These are phyloP conservation scores for Colletotrichum karsti DNA, from an alignment of 2,329 filamentous ascomycete genomes.

Conservation along the genomic window DNA sequence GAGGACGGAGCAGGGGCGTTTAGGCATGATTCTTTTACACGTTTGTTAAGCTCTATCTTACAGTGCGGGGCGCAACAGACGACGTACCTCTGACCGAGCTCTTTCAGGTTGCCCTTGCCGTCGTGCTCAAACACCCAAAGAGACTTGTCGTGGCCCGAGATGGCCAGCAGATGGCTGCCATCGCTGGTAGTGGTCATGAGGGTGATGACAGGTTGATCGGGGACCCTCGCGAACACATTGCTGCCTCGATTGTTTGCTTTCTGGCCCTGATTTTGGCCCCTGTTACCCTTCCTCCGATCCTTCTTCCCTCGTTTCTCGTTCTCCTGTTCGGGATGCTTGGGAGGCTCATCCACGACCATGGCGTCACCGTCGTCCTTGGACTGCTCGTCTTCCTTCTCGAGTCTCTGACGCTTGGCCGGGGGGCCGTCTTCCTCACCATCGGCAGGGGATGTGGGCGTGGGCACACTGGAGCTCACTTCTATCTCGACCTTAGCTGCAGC, in stretches of 20 bases:
- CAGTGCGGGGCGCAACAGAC: conserved; percentile 4
- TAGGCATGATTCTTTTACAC: conserved; percentile 80
- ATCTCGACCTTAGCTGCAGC: conserved; percentile 36
- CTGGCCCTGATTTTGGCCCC: conserved; percentile 8
- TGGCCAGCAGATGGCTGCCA: conserved; percentile 75
- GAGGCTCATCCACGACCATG: conserved; percentile 32
- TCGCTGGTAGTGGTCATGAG: conserved; percentile 71
- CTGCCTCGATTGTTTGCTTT: conserved; percentile 40
- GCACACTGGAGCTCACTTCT: conserved; percentile 33
- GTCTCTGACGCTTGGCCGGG: conserved; percentile 52
- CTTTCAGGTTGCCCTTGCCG: conserved; percentile 65
- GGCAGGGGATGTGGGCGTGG: conserved; percentile 3
- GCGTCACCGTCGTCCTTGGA: conserved; percentile 31
- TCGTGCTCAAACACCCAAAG: conserved; percentile 83
- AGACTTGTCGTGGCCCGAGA: conserved; percentile 92
- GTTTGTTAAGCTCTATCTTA: conserved; percentile 35
- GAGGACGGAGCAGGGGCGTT: conserved; percentile 81
- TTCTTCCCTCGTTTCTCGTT: conserved; percentile 38
- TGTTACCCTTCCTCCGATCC: conserved; percentile 32
- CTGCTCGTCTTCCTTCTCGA: conserved; percentile 42
- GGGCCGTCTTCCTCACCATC: conserved; percentile 38
- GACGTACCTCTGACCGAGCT: conserved; percentile 76
- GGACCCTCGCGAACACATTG: conserved; percentile 44
- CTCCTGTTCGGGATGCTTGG: conserved; percentile 30
- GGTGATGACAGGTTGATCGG: conserved; percentile 72